Evolutionary conservation across 495 filamentous ascomycete genomes (phyloP), one percentile per base, ranked within the genome.

Genomic region (Neurospora tetraspora): DNA sequence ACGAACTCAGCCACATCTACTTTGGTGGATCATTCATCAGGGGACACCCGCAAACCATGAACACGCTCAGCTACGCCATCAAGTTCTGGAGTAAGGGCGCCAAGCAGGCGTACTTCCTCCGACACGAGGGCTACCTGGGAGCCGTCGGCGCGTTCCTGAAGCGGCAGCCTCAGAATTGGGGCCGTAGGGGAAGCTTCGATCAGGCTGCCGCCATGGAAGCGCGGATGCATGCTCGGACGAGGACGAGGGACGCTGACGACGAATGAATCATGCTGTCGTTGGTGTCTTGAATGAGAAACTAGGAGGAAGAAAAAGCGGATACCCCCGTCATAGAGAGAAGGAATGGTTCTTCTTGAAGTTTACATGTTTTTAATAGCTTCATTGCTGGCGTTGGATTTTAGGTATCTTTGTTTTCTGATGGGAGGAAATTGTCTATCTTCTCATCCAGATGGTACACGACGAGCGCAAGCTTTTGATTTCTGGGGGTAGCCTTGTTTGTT

Each of bases 21-120:
- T 99, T 99, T 77, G 96, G 96, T 14, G 96, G 96, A 39, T 94
- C 91, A 10, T 99, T 98, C 81, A 99, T 99, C 78, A 91, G 96
- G 16, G 95, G 96, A 59, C 96, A 99, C 80, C 89, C 90, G 12
- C 96, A 98, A 80, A 99, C 96, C 18, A 98, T 99, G 91, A 95
- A 97, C 79, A 97, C 96, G 0, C 86, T 99, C 1, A 92, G 91
- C 43, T 98, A 96, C 78, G 96, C 95, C 78, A 98, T 98, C 82
- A 91, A 91, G 71, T 99, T 98, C 83, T 99, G 96, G 96, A 94
- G 91, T 76, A 92, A 95, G 77, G 96, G 96, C 72, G 85, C 90
- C 78, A 97, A 96, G 82, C 92, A 97, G 81, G 95, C 96, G 10
- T 98, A 97, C 81, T 99, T 99, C 79, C 80, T 99, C 53, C 89